phyloP scores from a whole-genome alignment of 371 early-diverging fungal species.

The Saksenaea oblongispora region DNA sequence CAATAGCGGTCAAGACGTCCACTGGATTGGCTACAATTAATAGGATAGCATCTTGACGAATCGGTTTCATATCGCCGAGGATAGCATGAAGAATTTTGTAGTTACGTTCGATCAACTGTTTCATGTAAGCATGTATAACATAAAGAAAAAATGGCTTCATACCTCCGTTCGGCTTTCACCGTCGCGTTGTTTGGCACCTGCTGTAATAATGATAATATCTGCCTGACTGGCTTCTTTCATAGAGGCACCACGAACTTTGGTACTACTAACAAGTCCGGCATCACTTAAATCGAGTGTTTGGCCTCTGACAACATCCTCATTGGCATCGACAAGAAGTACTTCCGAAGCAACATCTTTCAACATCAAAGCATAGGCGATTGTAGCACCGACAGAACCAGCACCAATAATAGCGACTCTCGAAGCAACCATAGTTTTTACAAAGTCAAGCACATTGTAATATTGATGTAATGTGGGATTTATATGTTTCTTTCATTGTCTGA shows the following conservation, averaged over 20 bases:
- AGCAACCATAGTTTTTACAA: not conserved
- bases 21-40: constrained; percentile 84
- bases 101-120: constrained; percentile 77
- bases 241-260: constrained; percentile 60
- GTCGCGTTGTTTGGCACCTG: constrained; percentile 85
- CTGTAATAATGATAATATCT: constrained; percentile 86
- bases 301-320: constrained; percentile 63
- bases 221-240: constrained; percentile 78
- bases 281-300: constrained; percentile 82
- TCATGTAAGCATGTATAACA: not conserved
- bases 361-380: constrained; percentile 74
- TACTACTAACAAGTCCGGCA: constrained; percentile 68
- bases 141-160: not conserved
- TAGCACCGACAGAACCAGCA: constrained; percentile 83
- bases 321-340: constrained; percentile 74
- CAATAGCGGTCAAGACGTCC: constrained; percentile 81
- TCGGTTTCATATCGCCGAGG: constrained; percentile 73
- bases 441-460: no score
- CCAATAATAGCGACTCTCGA: constrained; percentile 69
- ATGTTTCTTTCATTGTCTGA: not conserved
- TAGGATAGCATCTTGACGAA: constrained; percentile 71
- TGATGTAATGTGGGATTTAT: not conserved
- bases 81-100: constrained; percentile 72
- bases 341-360: constrained; percentile 71
- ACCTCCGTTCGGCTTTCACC: constrained; percentile 72